Percentiles rank a stretch among this genome's conserved stretches.
phyloP scores from a whole-genome alignment of 768 basidiomycete genomes.

The Suillus subaureus region DNA sequence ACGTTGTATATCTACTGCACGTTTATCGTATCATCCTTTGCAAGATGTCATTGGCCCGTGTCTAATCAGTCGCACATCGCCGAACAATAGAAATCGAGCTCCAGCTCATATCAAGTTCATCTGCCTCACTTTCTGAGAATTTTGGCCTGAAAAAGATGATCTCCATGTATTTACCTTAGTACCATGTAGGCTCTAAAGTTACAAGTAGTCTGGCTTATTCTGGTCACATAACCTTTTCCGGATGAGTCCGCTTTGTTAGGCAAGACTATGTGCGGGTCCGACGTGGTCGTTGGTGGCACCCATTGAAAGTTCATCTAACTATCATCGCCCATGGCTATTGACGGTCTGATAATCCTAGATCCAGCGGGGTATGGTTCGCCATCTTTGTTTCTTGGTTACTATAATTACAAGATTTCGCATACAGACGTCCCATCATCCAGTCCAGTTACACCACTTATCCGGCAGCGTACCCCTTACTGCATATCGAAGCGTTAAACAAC shows the following conservation, averaged over 20 bases:
- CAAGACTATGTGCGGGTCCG: background rate
- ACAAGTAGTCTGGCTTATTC: background rate
- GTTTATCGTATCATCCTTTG: background rate
- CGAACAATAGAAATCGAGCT: background rate
- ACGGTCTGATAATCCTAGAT: conserved; percentile 82
- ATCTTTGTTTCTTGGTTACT: conserved; percentile 10
- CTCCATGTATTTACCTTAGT: background rate
- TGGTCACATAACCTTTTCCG: background rate
- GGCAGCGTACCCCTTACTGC: conserved; percentile 77
- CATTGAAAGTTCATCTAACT: background rate
- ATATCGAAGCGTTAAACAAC: conserved; percentile 83
- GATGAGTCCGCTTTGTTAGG: background rate
- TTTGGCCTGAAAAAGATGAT: conserved; percentile 2
- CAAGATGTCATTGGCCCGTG: background rate
- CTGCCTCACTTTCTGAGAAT: background rate
- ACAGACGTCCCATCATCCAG: conserved; percentile 82
- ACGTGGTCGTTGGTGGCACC: background rate
- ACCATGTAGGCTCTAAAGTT: too few species aligned
- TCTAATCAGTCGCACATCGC: conserved; percentile 6
- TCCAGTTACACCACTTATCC: conserved; percentile 84
- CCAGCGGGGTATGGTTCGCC: conserved; percentile 58
- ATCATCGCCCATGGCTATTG: conserved; percentile 60
- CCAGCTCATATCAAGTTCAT: conserved; percentile 2
- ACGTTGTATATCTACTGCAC: background rate
- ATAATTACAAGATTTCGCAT: conserved; percentile 19